Base-by-base conservation (phyloP, 371 early-diverging fungal genomes). In the Chytridiales sp. region DNA sequence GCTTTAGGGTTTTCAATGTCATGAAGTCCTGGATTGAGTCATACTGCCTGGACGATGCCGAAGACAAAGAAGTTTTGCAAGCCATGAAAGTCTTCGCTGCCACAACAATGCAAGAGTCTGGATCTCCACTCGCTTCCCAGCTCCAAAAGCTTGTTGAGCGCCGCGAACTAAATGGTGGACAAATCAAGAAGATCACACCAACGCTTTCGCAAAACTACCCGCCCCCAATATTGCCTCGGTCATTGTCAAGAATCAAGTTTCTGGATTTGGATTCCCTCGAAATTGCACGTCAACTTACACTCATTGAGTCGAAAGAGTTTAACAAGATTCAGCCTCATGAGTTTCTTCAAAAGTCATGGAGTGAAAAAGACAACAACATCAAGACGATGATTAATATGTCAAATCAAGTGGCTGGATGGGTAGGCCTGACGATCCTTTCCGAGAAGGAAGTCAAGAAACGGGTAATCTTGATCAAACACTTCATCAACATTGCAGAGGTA, bases 311-410 rank as follows among this genome's bases (percentile, higher is more conserved):
- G 47, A 61, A 60, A 1, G 46, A 79, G 49, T 89, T 85, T 62
- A 76, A 77, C 57, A 73, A 75, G 47, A 83, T 91, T 49, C 64
- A 73, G 50, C 82, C 86, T 5, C 70, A 69, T n/a, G 92, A 91
- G 62, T 78, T 87, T 59, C 67, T 97, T 47, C 83, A 86, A 64
- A 93, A 95, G 64, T 91, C 92, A 1, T 97, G 96, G 96, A 85
- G 86, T 32, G 82, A 83, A 58, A 81, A 81, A 60, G 76, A 75
- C 26, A 70, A 74, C 9, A 77, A 79, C 44, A 73, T 83, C 34
- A 77, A 76, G 38, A 55, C 62, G 22, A 73, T 82, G 75, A 72
- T 90, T 58, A 82, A 81, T 36, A 83, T 86, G 50, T 73, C 76
- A n/a, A 77, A 75, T 46, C 72, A 73, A 59, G 67, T 73, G 42